phyloP scores from a whole-genome alignment of 768 basidiomycete genomes.

The Mycena sanguinolenta region DNA sequence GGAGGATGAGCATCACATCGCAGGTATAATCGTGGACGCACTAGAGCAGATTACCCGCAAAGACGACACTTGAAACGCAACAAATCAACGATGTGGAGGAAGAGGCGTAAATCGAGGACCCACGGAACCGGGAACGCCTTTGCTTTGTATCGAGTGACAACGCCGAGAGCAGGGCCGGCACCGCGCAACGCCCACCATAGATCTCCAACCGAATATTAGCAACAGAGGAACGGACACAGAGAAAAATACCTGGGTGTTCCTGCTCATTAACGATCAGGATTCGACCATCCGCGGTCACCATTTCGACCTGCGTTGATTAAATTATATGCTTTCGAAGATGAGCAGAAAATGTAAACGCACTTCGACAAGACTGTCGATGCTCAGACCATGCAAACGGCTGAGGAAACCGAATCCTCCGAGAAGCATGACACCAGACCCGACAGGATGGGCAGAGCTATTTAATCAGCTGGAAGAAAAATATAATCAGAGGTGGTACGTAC shows the following conservation, averaged over 20 bases:
- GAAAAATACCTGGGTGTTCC: constrained; percentile 71
- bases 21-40: constrained; percentile 55
- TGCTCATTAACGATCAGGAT: constrained; percentile 83
- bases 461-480: constrained; percentile 18
- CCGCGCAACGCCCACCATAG: constrained; percentile 92
- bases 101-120: constrained; percentile 6
- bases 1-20: constrained; percentile 31
- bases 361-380: constrained; percentile 91
- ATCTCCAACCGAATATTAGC: constrained; percentile 57
- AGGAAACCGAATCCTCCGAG: constrained; percentile 92
- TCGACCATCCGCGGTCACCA: constrained; percentile 92
- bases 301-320: constrained; percentile 58
- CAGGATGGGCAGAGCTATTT: constrained; percentile 80
- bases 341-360: constrained; percentile 48
- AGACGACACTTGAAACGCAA: constrained; percentile 66
- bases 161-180: constrained; percentile 85
- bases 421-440: constrained; percentile 84
- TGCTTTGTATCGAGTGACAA: constrained; percentile 91
- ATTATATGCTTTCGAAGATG: background rate
- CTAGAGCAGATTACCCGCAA: constrained; percentile 95
- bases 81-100: background rate
- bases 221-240: background rate
- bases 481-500: constrained; percentile 55
- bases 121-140: constrained; percentile 87
- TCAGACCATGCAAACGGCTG: constrained; percentile 85